Evolutionary conservation across 164 flowering plant species (phyloP), one percentile per base, ranked within the genome.

Genomic region (Tetracentron sinense): DNA sequence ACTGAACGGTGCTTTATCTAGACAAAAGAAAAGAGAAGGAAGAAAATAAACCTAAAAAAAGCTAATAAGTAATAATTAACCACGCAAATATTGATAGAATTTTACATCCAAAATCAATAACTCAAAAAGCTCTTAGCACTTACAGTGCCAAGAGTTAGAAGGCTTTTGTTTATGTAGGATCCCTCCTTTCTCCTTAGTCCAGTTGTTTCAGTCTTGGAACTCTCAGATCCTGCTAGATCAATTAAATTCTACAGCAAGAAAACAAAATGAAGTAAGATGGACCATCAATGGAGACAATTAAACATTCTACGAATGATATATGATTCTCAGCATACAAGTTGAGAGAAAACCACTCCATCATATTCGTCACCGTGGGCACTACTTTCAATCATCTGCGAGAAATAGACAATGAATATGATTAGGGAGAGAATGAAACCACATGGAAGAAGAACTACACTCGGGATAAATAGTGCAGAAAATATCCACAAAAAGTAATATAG

Each of bases 161-260:
- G 92, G 67, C 99, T 95, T 76, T 95, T 95, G 82, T 95, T 95
- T 58, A 95, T 95, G 72, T 91, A 92, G 26, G 99, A 82, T 63
- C 99, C 99, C 78, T 95, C 99, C 72, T 95, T 95, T 76, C 99
- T 89, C 70, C 99, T 78, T 49, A 95, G 48, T 61, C 99, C 99
- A 53, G 99, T 89, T 38, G 99, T 95, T 79, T 92, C 99, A 49
- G 99, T 86, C 75, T 95, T 95, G 44, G 99, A 95, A 79, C 99
- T 95, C 77, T 95, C 99, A 56, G 99, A 95, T 67, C 99, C 99
- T 72, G 99, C 98, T 61, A 95, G 75, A 83, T 95, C 99, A 69
- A 95, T 95, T 80, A 95, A 78, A 79, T 95, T 92, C 99, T 95
- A 61, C 69, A 12, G 14, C 44, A 76, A 29, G 27, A 60, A 47